Base-by-base conservation (phyloP, 495 filamentous ascomycete genomes). In the Daldinia caldariorum region DNA sequence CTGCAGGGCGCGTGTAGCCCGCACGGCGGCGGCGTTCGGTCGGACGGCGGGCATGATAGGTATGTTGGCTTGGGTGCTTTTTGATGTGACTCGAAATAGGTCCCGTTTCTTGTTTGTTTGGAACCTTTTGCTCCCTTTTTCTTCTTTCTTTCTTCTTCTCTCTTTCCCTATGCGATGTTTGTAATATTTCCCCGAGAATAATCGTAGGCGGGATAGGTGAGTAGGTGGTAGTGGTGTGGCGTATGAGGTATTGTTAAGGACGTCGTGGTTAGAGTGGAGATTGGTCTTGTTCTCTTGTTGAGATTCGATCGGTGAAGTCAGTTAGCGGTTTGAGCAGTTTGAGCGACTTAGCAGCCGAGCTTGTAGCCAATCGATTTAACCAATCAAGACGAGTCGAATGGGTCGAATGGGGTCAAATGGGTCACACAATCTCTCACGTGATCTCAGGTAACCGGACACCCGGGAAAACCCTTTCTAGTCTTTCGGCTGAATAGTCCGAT, bases 11-110 rank as follows among this genome's bases (percentile, higher is more conserved):
- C 68, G 66, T 31, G 79, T 73, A 51, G 67, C 71, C 61, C 79
- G 78, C 72, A 78, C 63, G 65, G 74, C 76, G 65, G 74, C 76
- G 56, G 67, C 67, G 59, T 62, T 67, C 35, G 78, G 74, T 65
- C 78, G 78, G 61, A 77, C 55, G 67, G 74, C 62, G 62, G 79
- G 71, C 78, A 79, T 81, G 37, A 51, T 68, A 26, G 26, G 26
- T 26, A 26, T 26, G 3, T 45, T 35, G 34, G 57, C 12, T 54
- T n/a, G 14, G 16, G 63, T 43, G 18, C 22, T 66, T 45, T 32
- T 60, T 59, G 2, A 22, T 35, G 16, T 22, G 32, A 38, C 58
- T 39, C 29, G 45, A 5, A 26, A 1, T 35, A 47, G 22, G 20
- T 57, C 56, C 20, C 56, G 26, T 32, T 56, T 54, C 45, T 60